These are phyloP conservation scores for Aquilaria sinensis DNA, from an alignment of 345 rosid species.

Conservation along the genomic window DNA sequence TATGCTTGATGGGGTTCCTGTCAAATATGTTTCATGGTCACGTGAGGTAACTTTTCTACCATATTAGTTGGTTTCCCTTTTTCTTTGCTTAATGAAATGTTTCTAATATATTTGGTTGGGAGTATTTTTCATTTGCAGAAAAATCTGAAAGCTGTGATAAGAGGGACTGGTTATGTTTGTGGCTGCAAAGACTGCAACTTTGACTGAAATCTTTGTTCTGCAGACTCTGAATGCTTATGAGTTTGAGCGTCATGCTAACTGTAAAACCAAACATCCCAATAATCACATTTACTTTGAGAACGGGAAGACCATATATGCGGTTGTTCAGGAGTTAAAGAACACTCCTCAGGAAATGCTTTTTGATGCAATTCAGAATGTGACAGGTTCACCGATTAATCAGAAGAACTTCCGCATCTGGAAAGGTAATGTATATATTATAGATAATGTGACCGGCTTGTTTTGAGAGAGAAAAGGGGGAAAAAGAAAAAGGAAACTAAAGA, in stretches of 20 bases:
- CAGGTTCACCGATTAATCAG: conserved; percentile 50
- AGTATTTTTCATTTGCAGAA: conserved; percentile 26
- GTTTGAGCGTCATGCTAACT: conserved; percentile 62
- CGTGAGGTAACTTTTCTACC: conserved; percentile 40
- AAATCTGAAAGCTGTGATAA: conserved; percentile 40
- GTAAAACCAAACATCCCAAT: conserved; percentile 73
- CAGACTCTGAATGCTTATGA: conserved; percentile 59
- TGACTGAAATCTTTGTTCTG: conserved; percentile 14
- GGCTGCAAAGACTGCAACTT: conserved; percentile 51
- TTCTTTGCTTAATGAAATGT: not conserved
- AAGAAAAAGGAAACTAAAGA: not conserved
- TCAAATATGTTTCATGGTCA: conserved; percentile 65
- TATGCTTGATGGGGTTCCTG: conserved; percentile 59
- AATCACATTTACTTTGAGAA: conserved; percentile 65
- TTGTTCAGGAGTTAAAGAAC: conserved; percentile 63
- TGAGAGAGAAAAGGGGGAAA: not conserved
- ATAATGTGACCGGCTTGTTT: not conserved
- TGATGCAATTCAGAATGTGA: conserved; percentile 45
- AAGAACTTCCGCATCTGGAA: conserved; percentile 51
- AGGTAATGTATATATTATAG: conserved; percentile 24
- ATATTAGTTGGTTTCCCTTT: not conserved
- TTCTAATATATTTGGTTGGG: not conserved
- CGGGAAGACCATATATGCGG: conserved; percentile 61
- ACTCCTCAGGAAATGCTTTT: conserved; percentile 49
- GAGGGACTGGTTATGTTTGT: conserved; percentile 52